A percentile compares a stretch with the other conserved stretches of the same genome.
These are phyloP conservation scores for Diplodia mutila DNA, from an alignment of 2,329 filamentous ascomycete species.

Conservation along the genomic window DNA sequence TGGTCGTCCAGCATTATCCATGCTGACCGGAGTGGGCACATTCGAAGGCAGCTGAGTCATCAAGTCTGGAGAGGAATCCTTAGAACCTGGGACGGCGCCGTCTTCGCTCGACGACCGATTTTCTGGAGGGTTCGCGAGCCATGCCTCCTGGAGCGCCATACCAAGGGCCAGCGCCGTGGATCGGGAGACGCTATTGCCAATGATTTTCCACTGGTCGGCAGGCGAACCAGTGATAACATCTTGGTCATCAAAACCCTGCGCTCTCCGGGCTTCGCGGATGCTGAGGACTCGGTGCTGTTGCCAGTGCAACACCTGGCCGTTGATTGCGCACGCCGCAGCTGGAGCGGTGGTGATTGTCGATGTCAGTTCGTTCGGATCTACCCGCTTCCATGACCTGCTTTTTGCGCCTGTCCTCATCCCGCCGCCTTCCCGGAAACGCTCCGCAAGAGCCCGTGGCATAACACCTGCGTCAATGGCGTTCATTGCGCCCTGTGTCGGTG, in stretches of 20 bases:
- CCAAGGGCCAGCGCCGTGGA: conserved; percentile 70
- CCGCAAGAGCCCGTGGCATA: conserved; percentile 24
- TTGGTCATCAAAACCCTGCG: conserved; percentile 70
- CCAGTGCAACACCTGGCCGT: conserved; percentile 67
- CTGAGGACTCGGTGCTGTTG: conserved; percentile 63
- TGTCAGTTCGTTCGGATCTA: conserved; percentile 59
- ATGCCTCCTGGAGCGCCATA: conserved; percentile 64
- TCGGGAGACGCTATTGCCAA: conserved; percentile 78
- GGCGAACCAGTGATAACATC: conserved; percentile 69
- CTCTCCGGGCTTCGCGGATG: conserved; percentile 68
- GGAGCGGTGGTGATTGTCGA: conserved; percentile 65
- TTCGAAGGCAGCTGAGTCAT: no score
- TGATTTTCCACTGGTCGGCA: conserved; percentile 63
- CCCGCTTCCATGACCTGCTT: conserved; percentile 52
- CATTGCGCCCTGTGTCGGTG: conserved; percentile 35
- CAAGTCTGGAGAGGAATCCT: no score
- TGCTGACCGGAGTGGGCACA: background rate
- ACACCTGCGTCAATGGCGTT: conserved; percentile 28
- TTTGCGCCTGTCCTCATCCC: no score
- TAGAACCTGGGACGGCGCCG: no score
- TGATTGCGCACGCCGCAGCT: conserved; percentile 57
- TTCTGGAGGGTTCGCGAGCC: conserved; percentile 47
- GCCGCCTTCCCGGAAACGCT: background rate
- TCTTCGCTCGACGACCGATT: background rate
- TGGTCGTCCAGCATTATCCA: background rate